Evolutionary conservation across 2,329 filamentous ascomycete species (phyloP).

Genomic region (Diaporthe australafricana): DNA sequence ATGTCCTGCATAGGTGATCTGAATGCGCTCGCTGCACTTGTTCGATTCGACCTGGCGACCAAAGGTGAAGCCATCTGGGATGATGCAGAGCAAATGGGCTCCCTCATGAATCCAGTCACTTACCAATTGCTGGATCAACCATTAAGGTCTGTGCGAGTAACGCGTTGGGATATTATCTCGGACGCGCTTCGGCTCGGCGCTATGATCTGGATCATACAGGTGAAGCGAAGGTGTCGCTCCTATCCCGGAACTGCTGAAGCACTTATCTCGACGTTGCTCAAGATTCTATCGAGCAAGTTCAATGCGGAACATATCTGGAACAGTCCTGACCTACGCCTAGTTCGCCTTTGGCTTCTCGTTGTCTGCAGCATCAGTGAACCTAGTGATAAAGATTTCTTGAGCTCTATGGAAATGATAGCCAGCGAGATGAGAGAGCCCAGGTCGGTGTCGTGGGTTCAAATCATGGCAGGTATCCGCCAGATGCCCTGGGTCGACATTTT

Average conservation of each 20-base stretch:
- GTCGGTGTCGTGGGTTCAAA: background rate
- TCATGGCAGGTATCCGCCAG: background rate
- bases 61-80: slow-evolving; percentile 2
- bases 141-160: background rate
- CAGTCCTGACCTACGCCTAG: background rate
- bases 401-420: background rate
- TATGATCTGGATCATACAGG: slow-evolving; percentile 1
- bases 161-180: background rate
- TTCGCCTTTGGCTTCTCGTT: slow-evolving; percentile 11
- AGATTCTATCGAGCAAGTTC: background rate
- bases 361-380: slow-evolving; percentile 5
- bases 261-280: slow-evolving; percentile 1
- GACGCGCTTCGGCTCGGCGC: slow-evolving; percentile 3
- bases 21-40: background rate
- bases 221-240: slow-evolving; percentile 4
- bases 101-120: background rate
- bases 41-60: background rate
- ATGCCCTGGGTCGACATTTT: slow-evolving; percentile 12
- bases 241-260: background rate
- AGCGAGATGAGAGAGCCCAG: background rate
- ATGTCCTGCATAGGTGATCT: background rate
- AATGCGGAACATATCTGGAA: background rate
- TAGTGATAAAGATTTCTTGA: background rate
- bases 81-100: background rate
- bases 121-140: background rate